Conservation (phyloP, 495 filamentous ascomycete species). For the Lophium mytilinum region DNA sequence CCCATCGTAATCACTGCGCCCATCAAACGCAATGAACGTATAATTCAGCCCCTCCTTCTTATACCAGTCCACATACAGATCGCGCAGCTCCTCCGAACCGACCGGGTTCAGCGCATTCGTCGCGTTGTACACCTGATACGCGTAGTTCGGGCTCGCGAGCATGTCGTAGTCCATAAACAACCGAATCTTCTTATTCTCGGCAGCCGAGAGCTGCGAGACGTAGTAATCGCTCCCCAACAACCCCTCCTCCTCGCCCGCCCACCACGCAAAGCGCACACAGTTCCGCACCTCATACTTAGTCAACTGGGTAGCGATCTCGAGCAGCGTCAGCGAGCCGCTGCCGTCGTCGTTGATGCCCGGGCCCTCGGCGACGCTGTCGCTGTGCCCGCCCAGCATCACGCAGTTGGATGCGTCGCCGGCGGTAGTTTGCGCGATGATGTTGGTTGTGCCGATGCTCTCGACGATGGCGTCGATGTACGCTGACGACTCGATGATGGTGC, state of each 20-base stretch:
- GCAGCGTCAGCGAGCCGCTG: slow-evolving; percentile 53
- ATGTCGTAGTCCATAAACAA: slow-evolving; percentile 75
- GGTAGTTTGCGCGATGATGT: slow-evolving; percentile 61
- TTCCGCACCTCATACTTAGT: slow-evolving; percentile 52
- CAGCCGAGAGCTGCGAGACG: slow-evolving; percentile 41
- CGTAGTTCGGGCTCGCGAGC: slow-evolving; percentile 70
- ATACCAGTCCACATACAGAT: slow-evolving; percentile 57
- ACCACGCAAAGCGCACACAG: slow-evolving; percentile 62
- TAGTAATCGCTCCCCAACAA: slow-evolving; percentile 58
- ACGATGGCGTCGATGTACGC: slow-evolving; percentile 26
- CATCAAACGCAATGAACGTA: slow-evolving; percentile 51
- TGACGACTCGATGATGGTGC: slow-evolving; percentile 35
- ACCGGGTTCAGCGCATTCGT: slow-evolving; percentile 54
- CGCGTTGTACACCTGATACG: slow-evolving; percentile 58
- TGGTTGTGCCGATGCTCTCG: slow-evolving; percentile 36
- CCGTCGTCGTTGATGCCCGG: slow-evolving; percentile 66
- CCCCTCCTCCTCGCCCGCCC: slow-evolving; percentile 60
- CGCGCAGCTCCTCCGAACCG: slow-evolving; percentile 55
- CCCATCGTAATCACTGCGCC: slow-evolving; percentile 61
- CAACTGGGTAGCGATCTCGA: slow-evolving; percentile 56
- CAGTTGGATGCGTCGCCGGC: slow-evolving; percentile 58
- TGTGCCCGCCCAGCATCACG: slow-evolving; percentile 57
- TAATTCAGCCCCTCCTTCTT: slow-evolving; percentile 36
- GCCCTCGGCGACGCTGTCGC: slow-evolving; percentile 56
- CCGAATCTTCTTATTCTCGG: slow-evolving; percentile 49